A percentile compares a stretch with the other conserved stretches of the same genome.
These are phyloP conservation scores for Trypanosoma lewisi DNA, from an alignment of 208 protist species.

Conservation along the genomic window DNA sequence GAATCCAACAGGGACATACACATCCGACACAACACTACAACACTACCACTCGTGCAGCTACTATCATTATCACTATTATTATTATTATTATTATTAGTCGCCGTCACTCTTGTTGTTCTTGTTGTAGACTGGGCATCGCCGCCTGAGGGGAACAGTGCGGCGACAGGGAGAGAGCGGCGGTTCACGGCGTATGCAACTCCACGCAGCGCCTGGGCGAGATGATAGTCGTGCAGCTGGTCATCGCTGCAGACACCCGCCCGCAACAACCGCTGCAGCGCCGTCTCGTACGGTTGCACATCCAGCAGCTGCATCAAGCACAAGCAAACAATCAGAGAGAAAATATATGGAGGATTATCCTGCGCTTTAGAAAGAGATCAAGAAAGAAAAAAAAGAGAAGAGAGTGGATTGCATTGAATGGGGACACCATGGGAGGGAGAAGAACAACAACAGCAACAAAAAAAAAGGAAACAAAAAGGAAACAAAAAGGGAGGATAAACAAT, in stretches of 20 bases:
- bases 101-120: no score
- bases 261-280: conserved; percentile 57
- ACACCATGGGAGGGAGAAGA: conserved; percentile 4
- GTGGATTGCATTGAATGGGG: background rate
- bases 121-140: background rate
- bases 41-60: conserved; percentile 33
- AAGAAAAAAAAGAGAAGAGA: background rate
- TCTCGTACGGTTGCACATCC: conserved; percentile 56
- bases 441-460: conserved; percentile 2
- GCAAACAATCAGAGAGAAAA: no score
- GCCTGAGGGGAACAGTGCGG: background rate
- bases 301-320: conserved; percentile 18
- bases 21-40: conserved; percentile 50
- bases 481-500: background rate
- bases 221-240: conserved; percentile 71
- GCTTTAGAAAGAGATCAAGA: no score
- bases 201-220: conserved; percentile 64
- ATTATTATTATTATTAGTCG: no score
- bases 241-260: conserved; percentile 45
- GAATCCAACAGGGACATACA: conserved; percentile 27
- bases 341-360: no score
- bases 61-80: no score
- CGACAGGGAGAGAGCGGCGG: conserved; percentile 12
- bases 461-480: conserved; percentile 26
- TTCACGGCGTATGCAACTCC: conserved; percentile 51